Conservation (phyloP, 2,329 filamentous ascomycete genomes). For the Escovopsis sp. region DNA sequence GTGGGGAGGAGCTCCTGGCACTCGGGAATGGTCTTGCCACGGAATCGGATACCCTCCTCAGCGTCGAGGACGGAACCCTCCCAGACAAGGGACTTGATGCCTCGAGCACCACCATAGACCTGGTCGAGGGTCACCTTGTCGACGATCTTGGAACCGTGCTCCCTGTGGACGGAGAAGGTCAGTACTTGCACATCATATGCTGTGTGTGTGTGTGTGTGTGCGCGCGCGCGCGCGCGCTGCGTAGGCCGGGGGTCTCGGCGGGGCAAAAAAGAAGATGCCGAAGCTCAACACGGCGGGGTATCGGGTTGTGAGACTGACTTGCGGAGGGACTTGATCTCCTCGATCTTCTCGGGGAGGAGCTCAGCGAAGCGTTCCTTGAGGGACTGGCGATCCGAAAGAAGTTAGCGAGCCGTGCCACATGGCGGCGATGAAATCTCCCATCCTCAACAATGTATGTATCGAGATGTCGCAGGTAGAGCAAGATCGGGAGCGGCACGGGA, state of each 20-base stretch:
- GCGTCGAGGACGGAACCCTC: slow-evolving; percentile 96
- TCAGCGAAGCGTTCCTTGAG: slow-evolving; percentile 98
- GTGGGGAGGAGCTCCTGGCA: slow-evolving; percentile 96
- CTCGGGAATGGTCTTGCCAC: slow-evolving; percentile 97
- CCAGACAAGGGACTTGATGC: slow-evolving; percentile 98
- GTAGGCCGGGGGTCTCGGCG: no score
- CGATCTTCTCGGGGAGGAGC: slow-evolving; percentile 87
- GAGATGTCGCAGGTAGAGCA: no score
- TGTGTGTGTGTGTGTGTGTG: slow-evolving; percentile 1
- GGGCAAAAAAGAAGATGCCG: slow-evolving; percentile 8
- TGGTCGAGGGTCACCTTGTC: slow-evolving; percentile 98
- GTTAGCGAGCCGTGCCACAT: no score
- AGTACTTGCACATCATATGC: slow-evolving; percentile 4
- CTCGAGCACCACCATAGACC: slow-evolving; percentile 97
- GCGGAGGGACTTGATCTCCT: slow-evolving; percentile 97
- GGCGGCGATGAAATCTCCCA: no score
- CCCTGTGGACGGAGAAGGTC: slow-evolving; percentile 37
- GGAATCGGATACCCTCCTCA: slow-evolving; percentile 98
- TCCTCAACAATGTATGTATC: no score
- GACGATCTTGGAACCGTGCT: slow-evolving; percentile 86
- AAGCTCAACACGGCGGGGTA: neutral
- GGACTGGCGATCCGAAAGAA: slow-evolving; percentile 40
- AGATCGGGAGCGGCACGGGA: no score
- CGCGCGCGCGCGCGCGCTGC: neutral
- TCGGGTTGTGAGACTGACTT: slow-evolving; percentile 47